Base-by-base conservation (phyloP, 768 basidiomycete species). In the Sutorius australiensis region DNA sequence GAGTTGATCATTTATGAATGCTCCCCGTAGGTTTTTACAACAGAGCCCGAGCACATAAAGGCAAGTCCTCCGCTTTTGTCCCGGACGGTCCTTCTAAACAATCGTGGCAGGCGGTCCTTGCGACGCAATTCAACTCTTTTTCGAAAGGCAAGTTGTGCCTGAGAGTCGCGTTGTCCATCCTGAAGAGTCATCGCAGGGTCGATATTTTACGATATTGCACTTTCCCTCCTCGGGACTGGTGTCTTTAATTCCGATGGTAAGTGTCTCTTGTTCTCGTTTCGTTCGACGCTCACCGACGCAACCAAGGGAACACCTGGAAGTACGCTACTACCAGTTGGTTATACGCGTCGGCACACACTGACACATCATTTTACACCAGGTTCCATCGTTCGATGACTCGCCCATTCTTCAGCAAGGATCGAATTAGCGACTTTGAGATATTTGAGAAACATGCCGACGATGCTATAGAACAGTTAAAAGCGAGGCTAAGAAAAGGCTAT, bases 341-440 rank as follows among this genome's bases (percentile, higher is more conserved):
- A 8, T 37, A 8, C 27, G 19, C 33, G 30, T 24, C 1, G 14
- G 14, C 16, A 21, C 43, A 19, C 31, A 27, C 17, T 49, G 16
- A 48, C n/a, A 39, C 21, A 37, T 16, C 41, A 36, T 19, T 21
- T 1, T 16, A 28, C 14, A 9, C 42, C 47, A 82, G 81, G 58
- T 80, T 83, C 64, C 82, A 84, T 57, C 78, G 82, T 13, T 62
- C 74, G 0, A 81, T 84, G 71, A 79, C 80, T 0, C 76, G 84
- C 2, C 84, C 84, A 0, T 85, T 83, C 72, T 84, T 86, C 68
- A 73, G 53, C 57, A 75, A 71, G 48, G 78, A 81, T 19, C 68
- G 78, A 10, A 80, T 82, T 47, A 75, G 73, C 53, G 73, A 82
- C 58, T 81, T 81, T 61, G 78, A 81, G 17, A 75, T 73, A 50